Percentiles rank a stretch among this genome's conserved stretches.
Evolutionary conservation across 164 flowering plant species (phyloP).

Genomic region (Amborella trichopoda): DNA sequence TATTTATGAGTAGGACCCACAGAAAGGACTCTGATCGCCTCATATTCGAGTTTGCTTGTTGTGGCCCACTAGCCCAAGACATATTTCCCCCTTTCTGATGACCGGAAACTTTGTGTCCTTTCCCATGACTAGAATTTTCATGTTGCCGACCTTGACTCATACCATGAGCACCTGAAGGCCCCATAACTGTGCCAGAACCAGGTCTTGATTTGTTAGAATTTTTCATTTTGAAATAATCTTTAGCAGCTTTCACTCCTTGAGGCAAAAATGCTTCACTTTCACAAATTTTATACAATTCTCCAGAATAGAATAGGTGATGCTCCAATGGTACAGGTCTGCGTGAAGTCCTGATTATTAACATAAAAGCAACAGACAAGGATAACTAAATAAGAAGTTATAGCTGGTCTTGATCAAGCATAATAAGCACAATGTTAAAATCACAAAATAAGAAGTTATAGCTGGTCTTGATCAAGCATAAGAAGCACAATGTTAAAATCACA

Average conservation of each 20-base stretch:
- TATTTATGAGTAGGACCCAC: slow-evolving; percentile 73
- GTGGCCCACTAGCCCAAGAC: slow-evolving; percentile 28
- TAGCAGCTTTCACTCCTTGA: slow-evolving; percentile 71
- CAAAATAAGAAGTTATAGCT: no score
- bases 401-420: no score
- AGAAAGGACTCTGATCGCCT: slow-evolving; percentile 69
- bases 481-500: no score
- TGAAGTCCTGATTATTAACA: slow-evolving; percentile 56
- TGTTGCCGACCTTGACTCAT: slow-evolving; percentile 41
- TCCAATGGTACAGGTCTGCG: slow-evolving; percentile 98
- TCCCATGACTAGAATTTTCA: slow-evolving; percentile 41
- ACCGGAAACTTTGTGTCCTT: slow-evolving; percentile 65
- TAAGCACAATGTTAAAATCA: no score
- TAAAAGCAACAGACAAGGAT: no score
- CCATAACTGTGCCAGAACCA: slow-evolving; percentile 27
- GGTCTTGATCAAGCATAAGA: no score
- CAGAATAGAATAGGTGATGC: slow-evolving; percentile 87
- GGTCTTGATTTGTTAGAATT: slow-evolving; percentile 30
- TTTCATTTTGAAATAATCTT: slow-evolving; percentile 72
- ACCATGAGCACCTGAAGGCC: slow-evolving; percentile 30
- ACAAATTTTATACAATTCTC: slow-evolving; percentile 84
- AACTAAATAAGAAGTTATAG: no score
- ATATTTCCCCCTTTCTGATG: slow-evolving; percentile 26
- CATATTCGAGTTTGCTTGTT: slow-evolving; percentile 46
- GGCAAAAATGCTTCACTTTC: slow-evolving; percentile 61